Percentiles rank a stretch among this genome's conserved stretches.
These are phyloP conservation scores for Stereum hirsutum DNA, from an alignment of 1,284 basidiomycete genomes.

Conservation along the genomic window DNA sequence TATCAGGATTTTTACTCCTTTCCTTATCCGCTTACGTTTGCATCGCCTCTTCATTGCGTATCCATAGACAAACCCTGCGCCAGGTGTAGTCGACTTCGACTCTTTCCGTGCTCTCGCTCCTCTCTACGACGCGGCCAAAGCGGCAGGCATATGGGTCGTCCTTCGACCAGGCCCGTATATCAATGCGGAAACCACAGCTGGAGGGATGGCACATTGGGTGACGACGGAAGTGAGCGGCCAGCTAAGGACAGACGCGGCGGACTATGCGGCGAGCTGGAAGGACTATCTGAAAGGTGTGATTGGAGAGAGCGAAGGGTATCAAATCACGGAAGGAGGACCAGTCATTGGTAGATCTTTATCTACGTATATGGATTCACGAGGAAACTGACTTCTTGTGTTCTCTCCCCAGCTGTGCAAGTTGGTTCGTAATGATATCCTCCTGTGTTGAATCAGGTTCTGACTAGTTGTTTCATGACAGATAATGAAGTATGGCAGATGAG, in stretches of 20 bases:
- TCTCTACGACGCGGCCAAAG: slow-evolving; percentile 36
- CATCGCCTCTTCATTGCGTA: no score
- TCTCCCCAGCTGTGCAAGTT: slow-evolving; percentile 48
- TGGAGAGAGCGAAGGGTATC: slow-evolving; percentile 48
- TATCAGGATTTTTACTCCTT: no score
- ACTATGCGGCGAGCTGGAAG: slow-evolving; percentile 62
- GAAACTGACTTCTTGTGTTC: neutral
- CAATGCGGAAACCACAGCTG: slow-evolving; percentile 75
- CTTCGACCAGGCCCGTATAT: slow-evolving; percentile 52
- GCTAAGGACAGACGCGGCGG: slow-evolving; percentile 61
- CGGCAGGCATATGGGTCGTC: slow-evolving; percentile 37
- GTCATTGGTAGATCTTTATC: slow-evolving; percentile 45
- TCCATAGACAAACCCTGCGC: slow-evolving; percentile 63
- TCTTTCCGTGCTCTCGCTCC: slow-evolving; percentile 64
- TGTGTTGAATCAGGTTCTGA: no score
- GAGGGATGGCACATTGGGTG: slow-evolving; percentile 74
- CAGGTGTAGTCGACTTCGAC: slow-evolving; percentile 64
- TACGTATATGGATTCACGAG: neutral
- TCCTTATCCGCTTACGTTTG: no score
- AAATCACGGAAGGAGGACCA: slow-evolving; percentile 63
- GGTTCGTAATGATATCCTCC: slow-evolving; percentile 37
- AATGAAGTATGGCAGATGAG: no score
- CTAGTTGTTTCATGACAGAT: no score
- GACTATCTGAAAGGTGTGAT: slow-evolving; percentile 62
- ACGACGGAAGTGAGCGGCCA: slow-evolving; percentile 57